Percentiles rank a stretch among this genome's conserved stretches.
Conservation (phyloP, 192 early-diverging fungal genomes). For the Backusella psychrophila region DNA sequence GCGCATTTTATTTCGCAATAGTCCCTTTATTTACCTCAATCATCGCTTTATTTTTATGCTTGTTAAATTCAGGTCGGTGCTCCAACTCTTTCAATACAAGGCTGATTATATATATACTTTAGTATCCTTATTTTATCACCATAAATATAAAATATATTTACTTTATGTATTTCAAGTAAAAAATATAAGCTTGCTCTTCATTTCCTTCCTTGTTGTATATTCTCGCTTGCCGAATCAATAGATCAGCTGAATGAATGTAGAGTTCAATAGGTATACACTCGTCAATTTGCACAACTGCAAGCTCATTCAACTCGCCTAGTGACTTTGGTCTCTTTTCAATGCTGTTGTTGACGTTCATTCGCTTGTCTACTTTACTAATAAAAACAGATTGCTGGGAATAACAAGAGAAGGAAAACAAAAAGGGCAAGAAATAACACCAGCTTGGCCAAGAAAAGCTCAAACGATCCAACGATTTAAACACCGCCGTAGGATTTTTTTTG, state of each 20-base stretch:
- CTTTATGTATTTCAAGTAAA: slow-evolving; percentile 65
- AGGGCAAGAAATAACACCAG: neutral
- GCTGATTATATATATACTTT: slow-evolving; percentile 29
- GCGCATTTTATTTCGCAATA: neutral
- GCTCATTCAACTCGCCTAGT: slow-evolving; percentile 31
- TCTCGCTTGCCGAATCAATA: slow-evolving; percentile 46
- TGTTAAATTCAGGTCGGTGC: slow-evolving; percentile 51
- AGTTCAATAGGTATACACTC: slow-evolving; percentile 39
- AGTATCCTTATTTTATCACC: neutral
- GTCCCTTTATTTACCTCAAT: slow-evolving; percentile 25
- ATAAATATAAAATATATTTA: slow-evolving; percentile 20
- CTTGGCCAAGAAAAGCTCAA: neutral
- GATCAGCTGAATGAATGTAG: slow-evolving; percentile 47
- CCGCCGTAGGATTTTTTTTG: neutral
- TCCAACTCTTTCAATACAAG: slow-evolving; percentile 57
- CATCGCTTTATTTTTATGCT: slow-evolving; percentile 39
- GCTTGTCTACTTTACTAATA: neutral
- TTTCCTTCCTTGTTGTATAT: slow-evolving; percentile 65
- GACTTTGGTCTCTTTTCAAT: slow-evolving; percentile 16
- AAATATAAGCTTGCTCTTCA: slow-evolving; percentile 62
- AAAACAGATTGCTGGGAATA: neutral
- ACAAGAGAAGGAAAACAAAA: neutral
- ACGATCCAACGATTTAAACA: neutral
- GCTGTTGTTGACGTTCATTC: neutral
- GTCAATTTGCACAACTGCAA: slow-evolving; percentile 27